Base-by-base conservation (phyloP, 345 rosid genomes). In the Trapa bicornis region DNA sequence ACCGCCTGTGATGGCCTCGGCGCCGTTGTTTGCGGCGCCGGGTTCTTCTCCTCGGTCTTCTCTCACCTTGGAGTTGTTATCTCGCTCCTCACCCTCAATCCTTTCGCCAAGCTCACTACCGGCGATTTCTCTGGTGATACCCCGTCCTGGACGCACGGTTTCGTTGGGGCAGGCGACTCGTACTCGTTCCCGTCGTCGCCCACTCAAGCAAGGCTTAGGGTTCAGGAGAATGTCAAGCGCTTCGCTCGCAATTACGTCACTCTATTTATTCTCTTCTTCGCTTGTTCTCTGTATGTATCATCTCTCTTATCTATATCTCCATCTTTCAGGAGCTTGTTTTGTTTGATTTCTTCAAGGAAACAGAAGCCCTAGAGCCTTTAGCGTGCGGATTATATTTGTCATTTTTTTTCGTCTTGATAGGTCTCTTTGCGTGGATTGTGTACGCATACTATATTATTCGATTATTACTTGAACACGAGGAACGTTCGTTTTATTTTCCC, bases 141-240 rank as follows among this genome's bases (percentile, higher is more conserved):
- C 43, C 86, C 97, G 4, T 82, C 90, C 11, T 94, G 97, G 99
- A 94, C 93, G 67, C 71, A 70, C 29, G 78, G 83, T 8, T 94
- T 94, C 75, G 64, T 94, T 33, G 97, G 91, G 37, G 81, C 80
- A n/a, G 74, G 60, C 2, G 84, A 75, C 45, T 87, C 93, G 13
- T 94, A 91, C 65, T 85, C 99, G 38, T 81, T 91, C 71, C 99
- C 97, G 8, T 78, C 93, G 64, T 86, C 90, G 61, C 64, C 82
- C 47, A 76, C 87, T 71, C 89, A 86, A 81, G 93, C 85, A 36
- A 77, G 81, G 61, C 85, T 86, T 80, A 78, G 99, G 77, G 88
- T 85, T 47, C 91, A 87, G 37, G 97, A 94, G 89, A 94, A 94
- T 63, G 81, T 91, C 64, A 91, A 86, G 79, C 91, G 99, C 41